These are phyloP conservation scores for Warburgia ugandensis DNA, from an alignment of 164 flowering plant species.

Conservation along the genomic window DNA sequence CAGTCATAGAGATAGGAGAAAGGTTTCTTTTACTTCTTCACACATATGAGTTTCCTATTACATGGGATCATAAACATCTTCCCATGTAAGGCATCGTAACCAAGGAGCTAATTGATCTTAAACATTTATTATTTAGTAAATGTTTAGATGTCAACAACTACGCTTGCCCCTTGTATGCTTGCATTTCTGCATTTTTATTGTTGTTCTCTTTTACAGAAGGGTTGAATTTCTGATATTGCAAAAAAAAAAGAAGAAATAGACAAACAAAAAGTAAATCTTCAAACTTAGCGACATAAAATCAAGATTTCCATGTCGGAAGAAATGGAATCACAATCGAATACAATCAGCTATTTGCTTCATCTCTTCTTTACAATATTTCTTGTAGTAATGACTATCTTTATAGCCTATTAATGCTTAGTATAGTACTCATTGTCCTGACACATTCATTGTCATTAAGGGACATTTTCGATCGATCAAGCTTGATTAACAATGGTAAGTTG, in stretches of 20 bases:
- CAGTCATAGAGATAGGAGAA: constrained; percentile 49
- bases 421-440: constrained; percentile 74
- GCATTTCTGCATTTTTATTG: too few relatives aligned
- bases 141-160: background rate
- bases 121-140: background rate
- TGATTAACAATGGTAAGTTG: too few relatives aligned
- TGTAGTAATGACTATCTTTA: too few relatives aligned
- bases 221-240: background rate
- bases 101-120: background rate
- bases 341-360: too few relatives aligned
- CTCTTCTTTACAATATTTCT: constrained; percentile 2
- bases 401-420: constrained; percentile 21
- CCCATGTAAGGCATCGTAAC: too few relatives aligned
- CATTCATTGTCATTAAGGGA: constrained; percentile 80
- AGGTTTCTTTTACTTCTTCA: background rate
- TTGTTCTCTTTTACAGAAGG: background rate
- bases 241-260: background rate
- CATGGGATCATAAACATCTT: too few relatives aligned
- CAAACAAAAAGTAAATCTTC: constrained; percentile 5
- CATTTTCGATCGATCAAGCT: constrained; percentile 57
- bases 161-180: background rate
- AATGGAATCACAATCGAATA: too few relatives aligned
- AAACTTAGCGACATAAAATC: background rate
- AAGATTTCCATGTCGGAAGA: too few relatives aligned
- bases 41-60: background rate